Conservation (phyloP, 805 yeast genomes). For the Lipomyces oligophaga region DNA sequence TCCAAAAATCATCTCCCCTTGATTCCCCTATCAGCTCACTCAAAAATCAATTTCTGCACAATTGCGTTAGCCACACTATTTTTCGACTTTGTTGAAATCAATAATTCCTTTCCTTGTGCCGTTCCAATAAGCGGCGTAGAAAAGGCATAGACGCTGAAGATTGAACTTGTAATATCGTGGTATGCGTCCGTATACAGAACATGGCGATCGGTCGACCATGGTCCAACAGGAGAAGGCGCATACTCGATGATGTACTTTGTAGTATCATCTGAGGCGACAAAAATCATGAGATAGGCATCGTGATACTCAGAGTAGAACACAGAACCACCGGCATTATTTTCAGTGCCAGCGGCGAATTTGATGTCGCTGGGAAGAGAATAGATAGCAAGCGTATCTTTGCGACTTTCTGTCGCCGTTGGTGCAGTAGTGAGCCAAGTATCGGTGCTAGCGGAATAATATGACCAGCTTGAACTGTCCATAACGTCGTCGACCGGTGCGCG, state of each 20-base stretch:
- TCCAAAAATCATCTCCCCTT: no score
- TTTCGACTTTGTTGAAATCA: no score
- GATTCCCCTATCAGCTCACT: no score
- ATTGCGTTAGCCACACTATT: no score
- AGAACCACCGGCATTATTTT: no score
- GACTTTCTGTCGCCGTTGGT: slow-evolving; percentile 15
- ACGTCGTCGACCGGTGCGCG: no score
- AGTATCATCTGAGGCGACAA: slow-evolving; percentile 19
- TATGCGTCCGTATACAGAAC: no score
- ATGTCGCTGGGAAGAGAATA: slow-evolving; percentile 15
- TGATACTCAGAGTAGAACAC: slow-evolving; percentile 25
- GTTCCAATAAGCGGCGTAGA: slow-evolving; percentile 14
- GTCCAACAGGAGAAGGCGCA: slow-evolving; percentile 21
- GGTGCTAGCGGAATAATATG: no score
- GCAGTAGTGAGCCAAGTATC: slow-evolving; percentile 12
- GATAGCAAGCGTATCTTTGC: slow-evolving; percentile 13
- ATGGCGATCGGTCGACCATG: slow-evolving; percentile 14
- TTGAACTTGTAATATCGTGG: slow-evolving; percentile 7
- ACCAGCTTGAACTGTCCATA: no score
- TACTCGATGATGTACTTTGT: slow-evolving; percentile 10
- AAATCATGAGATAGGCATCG: slow-evolving; percentile 20
- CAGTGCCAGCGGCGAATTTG: no score
- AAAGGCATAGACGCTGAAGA: slow-evolving; percentile 24
- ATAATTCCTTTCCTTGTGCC: slow-evolving; percentile 11
- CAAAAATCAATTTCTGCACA: no score